These are phyloP conservation scores for Aureobasidium sp. DNA, from an alignment of 2,329 filamentous ascomycete species.

Conservation along the genomic window DNA sequence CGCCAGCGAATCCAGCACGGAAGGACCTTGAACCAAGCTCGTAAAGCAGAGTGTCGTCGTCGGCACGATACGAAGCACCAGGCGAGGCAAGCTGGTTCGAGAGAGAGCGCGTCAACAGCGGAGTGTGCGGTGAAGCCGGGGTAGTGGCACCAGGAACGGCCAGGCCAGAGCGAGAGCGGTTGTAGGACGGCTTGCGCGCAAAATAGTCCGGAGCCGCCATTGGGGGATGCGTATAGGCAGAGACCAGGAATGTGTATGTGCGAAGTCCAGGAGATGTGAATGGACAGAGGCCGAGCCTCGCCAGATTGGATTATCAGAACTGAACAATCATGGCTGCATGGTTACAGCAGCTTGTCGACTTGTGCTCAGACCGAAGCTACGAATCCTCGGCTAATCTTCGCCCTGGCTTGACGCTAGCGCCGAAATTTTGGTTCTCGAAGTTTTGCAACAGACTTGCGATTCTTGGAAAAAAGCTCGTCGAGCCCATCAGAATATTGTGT, in stretches of 20 bases:
- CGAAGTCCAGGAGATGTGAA: not conserved
- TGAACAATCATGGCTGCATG: not conserved
- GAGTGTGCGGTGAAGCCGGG: constrained; percentile 47
- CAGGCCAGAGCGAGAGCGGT: not conserved
- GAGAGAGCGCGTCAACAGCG: constrained; percentile 52
- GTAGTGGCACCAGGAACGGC: constrained; percentile 39
- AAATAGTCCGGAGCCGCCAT: constrained; percentile 13
- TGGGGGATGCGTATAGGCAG: too few species aligned
- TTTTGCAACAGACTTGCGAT: not conserved
- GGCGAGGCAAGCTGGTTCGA: constrained; percentile 52
- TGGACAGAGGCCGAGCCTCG: constrained; percentile 5
- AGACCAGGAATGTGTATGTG: too few species aligned
- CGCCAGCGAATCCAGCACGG: constrained; percentile 78
- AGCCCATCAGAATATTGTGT: not conserved
- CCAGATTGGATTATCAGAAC: not conserved
- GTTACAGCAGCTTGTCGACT: not conserved
- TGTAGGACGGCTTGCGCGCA: constrained; percentile 7
- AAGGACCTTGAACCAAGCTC: constrained; percentile 75
- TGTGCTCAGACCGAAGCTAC: not conserved
- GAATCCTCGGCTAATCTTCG: not conserved
- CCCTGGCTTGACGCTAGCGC: not conserved
- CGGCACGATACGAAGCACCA: constrained; percentile 45
- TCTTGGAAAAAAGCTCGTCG: constrained; percentile 6
- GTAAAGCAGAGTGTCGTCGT: constrained; percentile 74
- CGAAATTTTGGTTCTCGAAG: not conserved